Evolutionary conservation across 345 rosid species (phyloP).

Genomic region (Lagerstroemia speciosa): DNA sequence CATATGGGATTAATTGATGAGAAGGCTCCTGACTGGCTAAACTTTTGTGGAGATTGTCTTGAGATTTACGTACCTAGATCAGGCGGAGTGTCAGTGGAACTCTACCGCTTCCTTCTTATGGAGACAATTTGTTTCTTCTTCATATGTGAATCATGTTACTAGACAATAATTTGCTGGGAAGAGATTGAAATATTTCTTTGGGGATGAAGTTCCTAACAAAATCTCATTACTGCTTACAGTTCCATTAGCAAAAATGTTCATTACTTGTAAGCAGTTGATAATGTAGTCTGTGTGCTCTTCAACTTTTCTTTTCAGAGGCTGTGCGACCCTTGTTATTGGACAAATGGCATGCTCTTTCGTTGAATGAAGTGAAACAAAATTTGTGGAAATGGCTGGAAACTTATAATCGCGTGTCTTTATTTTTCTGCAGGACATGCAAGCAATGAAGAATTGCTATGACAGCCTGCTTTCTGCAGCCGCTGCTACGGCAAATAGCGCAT

Average conservation of each 20-base stretch:
- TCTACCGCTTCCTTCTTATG: neutral
- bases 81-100: neutral
- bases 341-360: too few species aligned
- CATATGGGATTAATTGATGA: neutral
- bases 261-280: neutral
- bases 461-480: constrained; percentile 95
- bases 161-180: neutral
- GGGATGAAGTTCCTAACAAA: neutral
- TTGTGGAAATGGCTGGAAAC: neutral
- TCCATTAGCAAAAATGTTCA: neutral
- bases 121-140: neutral
- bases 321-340: too few species aligned
- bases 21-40: neutral
- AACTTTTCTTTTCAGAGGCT: too few species aligned
- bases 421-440: constrained; percentile 66
- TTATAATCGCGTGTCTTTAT: constrained; percentile 4
- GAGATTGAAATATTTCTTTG: neutral
- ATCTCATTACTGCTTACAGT: neutral
- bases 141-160: neutral
- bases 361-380: too few species aligned
- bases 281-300: too few species aligned
- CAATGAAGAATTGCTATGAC: constrained; percentile 88
- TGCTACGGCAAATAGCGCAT: constrained; percentile 85
- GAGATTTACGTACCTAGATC: neutral
- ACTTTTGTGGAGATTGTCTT: neutral